Conservation (phyloP, 2,329 filamentous ascomycete genomes). For the Microcera coccophila region DNA sequence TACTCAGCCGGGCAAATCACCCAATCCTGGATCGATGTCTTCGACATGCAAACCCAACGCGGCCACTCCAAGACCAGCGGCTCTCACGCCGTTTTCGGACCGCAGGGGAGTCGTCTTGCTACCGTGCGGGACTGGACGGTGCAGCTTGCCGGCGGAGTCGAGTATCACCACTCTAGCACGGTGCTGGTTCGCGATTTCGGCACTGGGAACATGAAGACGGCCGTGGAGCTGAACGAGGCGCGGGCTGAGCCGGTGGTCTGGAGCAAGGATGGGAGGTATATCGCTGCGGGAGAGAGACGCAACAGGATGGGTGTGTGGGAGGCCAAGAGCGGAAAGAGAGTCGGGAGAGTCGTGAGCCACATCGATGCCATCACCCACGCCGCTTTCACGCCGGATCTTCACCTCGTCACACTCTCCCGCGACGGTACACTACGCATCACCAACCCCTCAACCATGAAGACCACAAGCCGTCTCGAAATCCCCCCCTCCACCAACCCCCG, state of each 20-base stretch:
- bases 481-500: conserved; percentile 31
- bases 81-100: conserved; percentile 29
- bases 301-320: conserved; percentile 34
- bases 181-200: conserved; percentile 30
- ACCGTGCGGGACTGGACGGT: conserved; percentile 31
- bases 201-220: conserved; percentile 33
- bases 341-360: conserved; percentile 35
- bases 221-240: conserved; percentile 30
- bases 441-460: conserved; percentile 29
- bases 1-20: conserved; percentile 28
- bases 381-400: conserved; percentile 31
- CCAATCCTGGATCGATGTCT: conserved; percentile 37
- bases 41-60: conserved; percentile 26
- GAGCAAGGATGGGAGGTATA: conserved; percentile 29
- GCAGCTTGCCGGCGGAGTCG: conserved; percentile 28
- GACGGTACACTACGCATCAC: conserved; percentile 39
- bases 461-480: conserved; percentile 36
- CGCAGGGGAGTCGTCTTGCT: conserved; percentile 21
- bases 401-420: conserved; percentile 34
- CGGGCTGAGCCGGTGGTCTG: conserved; percentile 30
- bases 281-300: conserved; percentile 30
- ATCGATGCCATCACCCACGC: conserved; percentile 36
- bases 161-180: conserved; percentile 29
- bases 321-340: conserved; percentile 22
- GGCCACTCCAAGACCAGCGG: conserved; percentile 31